phyloP scores from a whole-genome alignment of 305 asterid genomes.

The Ruellia speciosa region DNA sequence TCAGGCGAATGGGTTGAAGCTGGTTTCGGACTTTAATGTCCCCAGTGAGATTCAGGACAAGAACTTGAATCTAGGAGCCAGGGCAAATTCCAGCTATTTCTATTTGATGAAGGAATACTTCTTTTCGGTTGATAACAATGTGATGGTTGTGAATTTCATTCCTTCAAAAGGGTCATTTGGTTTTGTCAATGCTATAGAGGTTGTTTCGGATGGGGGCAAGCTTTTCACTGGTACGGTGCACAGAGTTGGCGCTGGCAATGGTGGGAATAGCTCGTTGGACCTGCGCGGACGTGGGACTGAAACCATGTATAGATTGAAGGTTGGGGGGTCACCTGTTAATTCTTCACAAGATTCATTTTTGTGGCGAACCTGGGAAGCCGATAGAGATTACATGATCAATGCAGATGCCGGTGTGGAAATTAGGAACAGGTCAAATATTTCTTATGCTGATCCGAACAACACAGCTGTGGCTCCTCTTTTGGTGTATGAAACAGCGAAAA shows the following conservation, averaged over 20 bases:
- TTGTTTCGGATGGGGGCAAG: conserved; percentile 35
- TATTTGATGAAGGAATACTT: conserved; percentile 56
- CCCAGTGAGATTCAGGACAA: conserved; percentile 47
- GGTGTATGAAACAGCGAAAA: conserved; percentile 72
- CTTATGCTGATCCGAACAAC: conserved; percentile 63
- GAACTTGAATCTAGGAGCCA: conserved; percentile 32
- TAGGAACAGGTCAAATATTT: conserved; percentile 42
- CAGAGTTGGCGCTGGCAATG: conserved; percentile 38
- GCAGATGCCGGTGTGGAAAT: conserved; percentile 51
- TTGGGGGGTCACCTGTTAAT: conserved; percentile 50
- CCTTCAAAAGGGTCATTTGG: conserved; percentile 60
- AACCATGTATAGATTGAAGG: conserved; percentile 73
- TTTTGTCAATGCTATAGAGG: conserved; percentile 64
- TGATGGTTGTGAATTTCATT: conserved; percentile 35
- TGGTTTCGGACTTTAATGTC: conserved; percentile 57
- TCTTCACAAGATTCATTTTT: conserved; percentile 41
- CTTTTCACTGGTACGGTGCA: conserved; percentile 47
- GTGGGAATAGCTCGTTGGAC: conserved; percentile 32
- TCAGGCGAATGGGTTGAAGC: conserved; percentile 45
- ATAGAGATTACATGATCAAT: conserved; percentile 57
- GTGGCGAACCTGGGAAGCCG: conserved; percentile 66
- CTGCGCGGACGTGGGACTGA: conserved; percentile 49
- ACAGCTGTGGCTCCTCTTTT: conserved; percentile 58
- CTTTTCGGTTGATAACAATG: conserved; percentile 32
- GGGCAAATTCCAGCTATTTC: conserved; percentile 32